phyloP scores from a whole-genome alignment of 257 asterid genomes.

The Nicotiana obtusifolia region DNA sequence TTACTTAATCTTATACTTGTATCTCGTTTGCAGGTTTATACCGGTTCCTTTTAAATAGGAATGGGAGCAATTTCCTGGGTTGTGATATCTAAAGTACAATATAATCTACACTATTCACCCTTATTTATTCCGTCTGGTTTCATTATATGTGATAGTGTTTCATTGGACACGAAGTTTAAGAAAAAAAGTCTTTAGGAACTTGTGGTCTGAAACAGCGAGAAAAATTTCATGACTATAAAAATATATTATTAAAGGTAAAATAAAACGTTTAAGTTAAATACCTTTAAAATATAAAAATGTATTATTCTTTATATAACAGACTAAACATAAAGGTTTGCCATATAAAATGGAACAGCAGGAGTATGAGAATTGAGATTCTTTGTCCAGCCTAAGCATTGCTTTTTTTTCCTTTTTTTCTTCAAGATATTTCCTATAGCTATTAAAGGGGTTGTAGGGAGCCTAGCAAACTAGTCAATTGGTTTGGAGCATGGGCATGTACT shows the following conservation, averaged over 20 bases:
- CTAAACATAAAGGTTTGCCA: too few species aligned
- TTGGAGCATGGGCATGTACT: slow-evolving; percentile 85
- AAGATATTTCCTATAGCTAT: slow-evolving; percentile 84
- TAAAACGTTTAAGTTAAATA: too few species aligned
- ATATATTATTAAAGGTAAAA: too few species aligned
- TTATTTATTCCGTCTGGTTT: background rate
- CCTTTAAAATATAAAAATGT: too few species aligned
- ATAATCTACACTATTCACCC: background rate
- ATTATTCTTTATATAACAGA: too few species aligned
- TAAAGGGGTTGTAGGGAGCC: slow-evolving; percentile 86
- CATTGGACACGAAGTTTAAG: too few species aligned
- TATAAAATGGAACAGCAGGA: too few species aligned
- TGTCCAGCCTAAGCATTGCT: background rate
- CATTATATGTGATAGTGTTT: too few species aligned
- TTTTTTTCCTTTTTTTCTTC: background rate
- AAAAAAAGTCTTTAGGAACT: too few species aligned
- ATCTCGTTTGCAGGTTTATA: slow-evolving; percentile 49
- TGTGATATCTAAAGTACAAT: slow-evolving; percentile 82
- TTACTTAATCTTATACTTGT: background rate
- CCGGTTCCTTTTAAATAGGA: slow-evolving; percentile 71
- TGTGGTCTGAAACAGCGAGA: background rate
- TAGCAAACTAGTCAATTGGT: slow-evolving; percentile 86
- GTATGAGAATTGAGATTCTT: too few species aligned
- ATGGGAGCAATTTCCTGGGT: slow-evolving; percentile 99
- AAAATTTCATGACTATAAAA: background rate